Evolutionary conservation across 176 grass and related monocot species (phyloP), one percentile per base, ranked within the genome.

Genomic region (Hsuehochloa calcarea): DNA sequence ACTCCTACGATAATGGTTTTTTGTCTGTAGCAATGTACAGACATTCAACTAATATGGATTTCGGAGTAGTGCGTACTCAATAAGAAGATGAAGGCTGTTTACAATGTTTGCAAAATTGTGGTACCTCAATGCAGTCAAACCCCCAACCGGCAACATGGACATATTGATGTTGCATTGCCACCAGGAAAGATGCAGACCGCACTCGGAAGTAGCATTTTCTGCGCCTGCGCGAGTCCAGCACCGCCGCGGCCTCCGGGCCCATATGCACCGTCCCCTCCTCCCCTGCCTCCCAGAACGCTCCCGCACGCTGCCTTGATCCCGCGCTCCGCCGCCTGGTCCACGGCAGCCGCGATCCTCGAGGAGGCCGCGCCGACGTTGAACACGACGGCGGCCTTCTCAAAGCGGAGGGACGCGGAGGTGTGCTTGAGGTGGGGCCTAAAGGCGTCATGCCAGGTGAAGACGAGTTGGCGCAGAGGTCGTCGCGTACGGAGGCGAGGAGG

Each of bases 191-290:
- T n/a, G n/a, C n/a, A n/a, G n/a, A n/a, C n/a, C n/a, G n/a, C n/a
- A n/a, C n/a, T n/a, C n/a, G n/a, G n/a, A 97, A 95, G 83, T 90
- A 94, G 82, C 92, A 97, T n/a, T 75, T 95, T 90, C 85, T 97
- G 92, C 43, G 92, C 92, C 85, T 97, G 92, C 38, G 95, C 92
- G 35, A 97, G 92, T 93, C 92, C 86, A 97, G 78, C 93, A 95
- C 88, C 64, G 58, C 77, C 3, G 85, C 34, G 29, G 91, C 77
- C 87, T 93, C 85, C 1, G 77, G 62, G n/a, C 82, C 83, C 82
- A 98, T 70, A 92, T 98, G 93, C 46, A 98, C 67, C 11, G 85
- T 93, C 27, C 68, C 91, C 34, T 56, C 80, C 17, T 78, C 77
- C 58, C 75, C 91, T 8, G 88, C 87, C 84, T 90, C 77, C 3